Conservation (phyloP, 345 rosid species). For the Garcia nutans region DNA sequence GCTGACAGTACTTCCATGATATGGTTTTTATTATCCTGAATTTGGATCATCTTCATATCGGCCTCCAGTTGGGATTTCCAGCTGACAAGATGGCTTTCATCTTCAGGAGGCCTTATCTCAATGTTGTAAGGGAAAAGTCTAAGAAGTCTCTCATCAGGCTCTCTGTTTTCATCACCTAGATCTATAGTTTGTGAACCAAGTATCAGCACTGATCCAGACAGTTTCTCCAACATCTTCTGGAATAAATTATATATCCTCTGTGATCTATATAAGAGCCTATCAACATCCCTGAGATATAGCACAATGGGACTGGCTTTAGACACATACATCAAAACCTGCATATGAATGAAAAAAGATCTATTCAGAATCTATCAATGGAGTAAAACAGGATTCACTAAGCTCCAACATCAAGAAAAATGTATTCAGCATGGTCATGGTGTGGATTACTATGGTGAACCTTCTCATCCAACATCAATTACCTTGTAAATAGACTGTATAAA, state of each 20-base stretch:
- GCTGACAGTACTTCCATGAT: constrained; percentile 85
- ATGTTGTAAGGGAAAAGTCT: constrained; percentile 81
- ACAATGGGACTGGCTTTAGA: constrained; percentile 78
- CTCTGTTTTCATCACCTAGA: constrained; percentile 41
- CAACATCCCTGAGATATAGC: constrained; percentile 77
- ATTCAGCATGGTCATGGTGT: background rate
- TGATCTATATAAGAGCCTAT: constrained; percentile 61
- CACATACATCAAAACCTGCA: constrained; percentile 72
- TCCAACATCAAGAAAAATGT: background rate
- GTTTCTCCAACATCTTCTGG: constrained; percentile 70
- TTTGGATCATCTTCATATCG: constrained; percentile 94
- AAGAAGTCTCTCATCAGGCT: constrained; percentile 61
- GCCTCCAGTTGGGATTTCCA: constrained; percentile 89
- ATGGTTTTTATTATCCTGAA: constrained; percentile 85
- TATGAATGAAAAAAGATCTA: background rate
- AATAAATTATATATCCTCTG: constrained; percentile 66
- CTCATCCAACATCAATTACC: constrained; percentile 38
- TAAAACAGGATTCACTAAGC: background rate
- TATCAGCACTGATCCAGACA: constrained; percentile 75
- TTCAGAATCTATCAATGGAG: background rate
- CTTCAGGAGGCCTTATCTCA: constrained; percentile 85
- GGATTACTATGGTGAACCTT: background rate
- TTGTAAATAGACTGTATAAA: constrained; percentile 76
- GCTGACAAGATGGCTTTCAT: constrained; percentile 72
- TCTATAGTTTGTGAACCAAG: constrained; percentile 77